Evolutionary conservation across 345 rosid genomes (phyloP).

Genomic region (Acer saccharum): DNA sequence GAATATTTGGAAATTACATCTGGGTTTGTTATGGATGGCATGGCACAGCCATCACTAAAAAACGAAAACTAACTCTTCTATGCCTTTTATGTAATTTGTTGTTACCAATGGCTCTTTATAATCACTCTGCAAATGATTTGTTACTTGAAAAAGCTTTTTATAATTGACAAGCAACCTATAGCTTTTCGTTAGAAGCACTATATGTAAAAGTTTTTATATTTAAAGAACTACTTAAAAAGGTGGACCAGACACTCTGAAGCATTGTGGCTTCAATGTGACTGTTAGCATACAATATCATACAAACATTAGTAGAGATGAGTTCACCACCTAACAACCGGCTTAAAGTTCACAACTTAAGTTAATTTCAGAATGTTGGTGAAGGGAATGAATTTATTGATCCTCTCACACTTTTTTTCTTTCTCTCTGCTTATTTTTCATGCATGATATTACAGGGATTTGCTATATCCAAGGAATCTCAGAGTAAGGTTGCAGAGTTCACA

Average conservation of each 20-base stretch:
- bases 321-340: background rate
- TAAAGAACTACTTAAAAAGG: no score
- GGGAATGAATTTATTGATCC: background rate
- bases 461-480: conserved; percentile 75
- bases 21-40: background rate
- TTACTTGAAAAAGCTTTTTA: no score
- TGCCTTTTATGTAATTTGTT: background rate
- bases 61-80: background rate
- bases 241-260: no score
- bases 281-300: no score
- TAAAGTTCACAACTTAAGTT: background rate
- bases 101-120: background rate
- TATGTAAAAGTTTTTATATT: no score
- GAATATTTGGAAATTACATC: background rate
- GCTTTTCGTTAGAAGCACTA: no score
- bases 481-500: conserved; percentile 63
- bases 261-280: no score
- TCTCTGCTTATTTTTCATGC: conserved; percentile 3
- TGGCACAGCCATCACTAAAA: background rate
- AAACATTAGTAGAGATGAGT: no score
- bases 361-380: background rate
- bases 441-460: conserved; percentile 71
- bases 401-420: background rate
- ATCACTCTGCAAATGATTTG: background rate
- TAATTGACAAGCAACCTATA: no score